Evolutionary conservation across 2,329 filamentous ascomycete genomes (phyloP), one percentile per base, ranked within the genome.

Genomic region (Dothidotthia symphoricarpi): DNA sequence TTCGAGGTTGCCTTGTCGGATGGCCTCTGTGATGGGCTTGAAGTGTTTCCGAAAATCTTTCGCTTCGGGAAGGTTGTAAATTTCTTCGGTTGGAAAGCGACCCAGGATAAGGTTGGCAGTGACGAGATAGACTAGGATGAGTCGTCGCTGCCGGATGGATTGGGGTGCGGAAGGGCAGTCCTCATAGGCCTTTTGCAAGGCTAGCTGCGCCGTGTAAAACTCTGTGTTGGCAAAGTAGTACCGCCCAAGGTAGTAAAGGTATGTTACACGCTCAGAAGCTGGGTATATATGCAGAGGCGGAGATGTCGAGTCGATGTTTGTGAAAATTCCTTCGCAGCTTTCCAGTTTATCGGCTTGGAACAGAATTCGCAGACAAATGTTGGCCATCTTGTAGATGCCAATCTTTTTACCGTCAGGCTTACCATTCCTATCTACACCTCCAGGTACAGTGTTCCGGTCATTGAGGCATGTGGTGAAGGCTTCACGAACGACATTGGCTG

Each of bases 161-260:
- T 69, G 64, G n/a, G 63, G 59, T 45, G 47, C 45, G 1, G 55
- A 41, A 3, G 51, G 78, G 49, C 87, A 86, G 65, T 94, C 84
- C 34, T 83, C 70, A 66, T 95, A 96, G 3, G 91, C 88, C 16
- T 83, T 76, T 57, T 94, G 80, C 6, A 96, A 73, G 24, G 85
- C 88, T 32, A 81, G 73, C 35, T 84, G 80, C 0, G 90, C 88
- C 16, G 86, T 82, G 45, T 80, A 81, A 66, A 88, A 95, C 61
- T 95, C 84, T 51, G 82, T 85, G 64, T 88, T 90, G 47, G 86
- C 82, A 63, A 95, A 88, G 59, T 90, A 82, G 68, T 91, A 96
- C 41, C 89, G 84, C 13, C 91, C 91, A 5, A 97, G 82, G 62
- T 95, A 95, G 70, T 95, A 96, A 11, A 97, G 82, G 55, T 90